Evolutionary conservation across 2,329 filamentous ascomycete species (phyloP).

Genomic region (Epichloe brachyelytri): DNA sequence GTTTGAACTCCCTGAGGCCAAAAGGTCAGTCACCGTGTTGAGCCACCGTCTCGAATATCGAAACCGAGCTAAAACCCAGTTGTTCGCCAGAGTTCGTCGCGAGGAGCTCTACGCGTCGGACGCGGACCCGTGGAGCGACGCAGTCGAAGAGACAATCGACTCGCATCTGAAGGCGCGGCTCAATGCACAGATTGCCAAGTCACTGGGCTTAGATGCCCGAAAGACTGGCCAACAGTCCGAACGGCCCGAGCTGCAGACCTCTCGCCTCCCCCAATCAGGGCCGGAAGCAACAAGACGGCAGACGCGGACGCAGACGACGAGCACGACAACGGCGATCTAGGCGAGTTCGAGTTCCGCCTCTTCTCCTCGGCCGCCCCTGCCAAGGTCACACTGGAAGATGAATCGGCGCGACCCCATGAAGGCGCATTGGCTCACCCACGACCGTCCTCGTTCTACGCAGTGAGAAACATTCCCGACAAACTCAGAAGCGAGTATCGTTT

Average conservation of each 20-base stretch:
- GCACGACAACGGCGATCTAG: conserved; percentile 14
- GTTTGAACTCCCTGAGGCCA: conserved; percentile 19
- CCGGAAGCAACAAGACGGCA: conserved; percentile 3
- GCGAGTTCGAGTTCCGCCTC: conserved; percentile 43
- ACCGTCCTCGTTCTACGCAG: conserved; percentile 38
- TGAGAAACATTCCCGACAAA: conserved; percentile 22
- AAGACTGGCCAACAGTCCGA: background rate
- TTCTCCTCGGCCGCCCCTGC: conserved; percentile 36
- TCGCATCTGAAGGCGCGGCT: conserved; percentile 30
- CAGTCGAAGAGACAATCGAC: conserved; percentile 21
- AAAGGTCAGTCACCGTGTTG: conserved; percentile 13
- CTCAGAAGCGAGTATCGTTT: conserved; percentile 26
- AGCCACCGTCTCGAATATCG: background rate
- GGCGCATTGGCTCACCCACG: conserved; percentile 23
- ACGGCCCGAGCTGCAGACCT: background rate
- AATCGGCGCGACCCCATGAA: conserved; percentile 23
- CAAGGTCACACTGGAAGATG: conserved; percentile 38
- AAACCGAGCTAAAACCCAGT: background rate
- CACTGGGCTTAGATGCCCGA: conserved; percentile 28
- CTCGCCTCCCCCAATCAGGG: background rate
- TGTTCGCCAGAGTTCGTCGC: conserved; percentile 34
- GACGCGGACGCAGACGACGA: conserved; percentile 15
- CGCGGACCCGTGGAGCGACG: conserved; percentile 12
- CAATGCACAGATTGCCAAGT: conserved; percentile 33
- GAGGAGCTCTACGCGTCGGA: conserved; percentile 35